Percentiles rank a stretch among this genome's conserved stretches.
Conservation (phyloP, 768 basidiomycete genomes). For the Leucosporidium creatinivorum region DNA sequence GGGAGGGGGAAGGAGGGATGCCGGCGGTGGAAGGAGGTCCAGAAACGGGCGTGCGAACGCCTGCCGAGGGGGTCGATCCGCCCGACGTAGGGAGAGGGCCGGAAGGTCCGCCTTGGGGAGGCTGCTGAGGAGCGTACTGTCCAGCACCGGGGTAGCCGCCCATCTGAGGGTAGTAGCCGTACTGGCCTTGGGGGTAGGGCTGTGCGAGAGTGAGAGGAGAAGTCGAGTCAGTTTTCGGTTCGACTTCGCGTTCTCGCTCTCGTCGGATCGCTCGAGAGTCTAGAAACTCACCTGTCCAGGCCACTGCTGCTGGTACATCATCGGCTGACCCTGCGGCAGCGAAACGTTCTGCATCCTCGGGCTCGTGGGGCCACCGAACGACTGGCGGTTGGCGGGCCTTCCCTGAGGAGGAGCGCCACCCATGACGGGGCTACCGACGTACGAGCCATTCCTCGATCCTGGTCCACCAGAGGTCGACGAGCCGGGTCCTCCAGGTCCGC, state of each 20-base stretch:
- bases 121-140: neutral
- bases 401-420: slow-evolving; percentile 6
- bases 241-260: neutral
- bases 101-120: slow-evolving; percentile 4
- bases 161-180: slow-evolving; percentile 3
- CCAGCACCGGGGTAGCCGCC: neutral
- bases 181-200: neutral
- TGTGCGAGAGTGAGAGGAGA: neutral
- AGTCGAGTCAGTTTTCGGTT: neutral
- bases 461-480: neutral
- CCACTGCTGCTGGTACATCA: slow-evolving; percentile 20
- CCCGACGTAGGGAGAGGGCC: slow-evolving; percentile 1
- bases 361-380: slow-evolving; percentile 23
- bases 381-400: neutral
- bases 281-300: slow-evolving; percentile 6
- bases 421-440: slow-evolving; percentile 20
- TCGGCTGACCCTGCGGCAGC: slow-evolving; percentile 9
- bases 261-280: too few relatives aligned
- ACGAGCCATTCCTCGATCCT: slow-evolving; percentile 22
- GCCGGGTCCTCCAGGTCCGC: slow-evolving; percentile 25
- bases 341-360: slow-evolving; percentile 18
- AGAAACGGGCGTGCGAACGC: slow-evolving; percentile 21
- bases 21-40: neutral
- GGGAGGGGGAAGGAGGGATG: slow-evolving; percentile 21
- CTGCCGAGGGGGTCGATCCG: slow-evolving; percentile 18